Evolutionary conservation across 306 rosid genomes (phyloP), one percentile per base, ranked within the genome.

Genomic region (Senna tora): DNA sequence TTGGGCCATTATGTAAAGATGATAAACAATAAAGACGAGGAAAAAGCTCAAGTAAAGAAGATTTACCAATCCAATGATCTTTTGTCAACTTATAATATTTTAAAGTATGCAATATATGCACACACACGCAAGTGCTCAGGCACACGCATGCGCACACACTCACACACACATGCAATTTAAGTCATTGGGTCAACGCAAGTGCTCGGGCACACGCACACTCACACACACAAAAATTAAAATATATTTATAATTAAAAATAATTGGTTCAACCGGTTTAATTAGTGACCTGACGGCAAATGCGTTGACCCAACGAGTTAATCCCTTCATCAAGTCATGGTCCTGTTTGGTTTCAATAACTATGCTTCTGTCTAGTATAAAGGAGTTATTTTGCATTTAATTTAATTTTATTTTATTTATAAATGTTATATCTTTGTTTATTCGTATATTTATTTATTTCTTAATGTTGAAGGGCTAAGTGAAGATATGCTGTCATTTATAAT

Each of bases 361-460:
- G 52, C 20, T 73, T 13, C 36, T 72, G 58, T 62, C 53, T 50
- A 55, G 34, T 30, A 22, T 11, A 39, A 52, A 52, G 72, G 38
- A 49, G n/a, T 55, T 65, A 17, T 67, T 47, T 50, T 51, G 33
- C 7, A 1, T 17, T 34, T 22, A 45, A 46, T 55, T 56, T 32
- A 22, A 15, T 47, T 45, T 4, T 14, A 13, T 45, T 47, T 4
- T 14, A 13, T 45, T 47, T n/a, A 1, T 14, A 47, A n/a, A 47
- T 5, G 3, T 47, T 45, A 45, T 1, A 13, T 45, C 6, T 45
- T 45, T 45, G 3, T 10, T 12, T 15, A 15, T 6, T 15, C 15
- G 5, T 47, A 47, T 43, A 43, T 43, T 9, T 43, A 13, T 43
- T 11, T 43, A 43, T 43, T 43, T 42, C 4, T 11, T 42, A 45